Conservation (phyloP, 768 basidiomycete genomes). For the Mrakia hoshinonis region DNA sequence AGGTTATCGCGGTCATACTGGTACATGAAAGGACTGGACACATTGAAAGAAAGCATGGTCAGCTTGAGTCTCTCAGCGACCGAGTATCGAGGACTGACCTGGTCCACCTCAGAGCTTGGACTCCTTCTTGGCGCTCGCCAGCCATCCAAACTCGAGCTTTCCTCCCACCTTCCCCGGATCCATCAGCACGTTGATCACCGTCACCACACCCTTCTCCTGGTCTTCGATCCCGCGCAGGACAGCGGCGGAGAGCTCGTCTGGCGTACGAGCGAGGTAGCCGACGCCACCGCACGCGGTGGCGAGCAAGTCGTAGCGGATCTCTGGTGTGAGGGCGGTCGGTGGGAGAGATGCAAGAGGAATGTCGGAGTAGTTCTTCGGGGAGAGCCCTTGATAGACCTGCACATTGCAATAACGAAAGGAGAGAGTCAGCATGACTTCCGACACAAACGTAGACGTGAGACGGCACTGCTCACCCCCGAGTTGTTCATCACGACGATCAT, state of each 20-base stretch:
- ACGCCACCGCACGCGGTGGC: constrained; percentile 29
- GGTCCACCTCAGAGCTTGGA: constrained; percentile 31
- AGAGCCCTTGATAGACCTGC: constrained; percentile 33
- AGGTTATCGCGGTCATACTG: no score
- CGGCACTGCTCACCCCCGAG: constrained; percentile 27
- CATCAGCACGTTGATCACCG: constrained; percentile 32
- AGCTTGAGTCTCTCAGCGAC: no score
- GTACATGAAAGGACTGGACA: no score
- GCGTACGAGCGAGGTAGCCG: constrained; percentile 29
- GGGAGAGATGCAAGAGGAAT: constrained; percentile 29
- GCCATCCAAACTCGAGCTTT: constrained; percentile 32
- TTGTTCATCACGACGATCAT: constrained; percentile 34
- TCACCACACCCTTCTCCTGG: constrained; percentile 12
- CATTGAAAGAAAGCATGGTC: no score
- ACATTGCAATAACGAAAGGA: not conserved
- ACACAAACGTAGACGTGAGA: not conserved
- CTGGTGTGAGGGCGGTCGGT: constrained; percentile 32
- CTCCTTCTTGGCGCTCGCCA: constrained; percentile 31
- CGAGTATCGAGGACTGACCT: no score
- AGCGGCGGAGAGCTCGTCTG: constrained; percentile 28
- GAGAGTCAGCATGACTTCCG: not conserved
- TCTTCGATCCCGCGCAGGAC: constrained; percentile 24
- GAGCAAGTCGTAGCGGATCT: constrained; percentile 31
- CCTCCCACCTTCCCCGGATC: constrained; percentile 27
- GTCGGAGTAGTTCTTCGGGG: constrained; percentile 14